Evolutionary conservation across 257 asterid genomes (phyloP).

Genomic region (Striga asiatica): DNA sequence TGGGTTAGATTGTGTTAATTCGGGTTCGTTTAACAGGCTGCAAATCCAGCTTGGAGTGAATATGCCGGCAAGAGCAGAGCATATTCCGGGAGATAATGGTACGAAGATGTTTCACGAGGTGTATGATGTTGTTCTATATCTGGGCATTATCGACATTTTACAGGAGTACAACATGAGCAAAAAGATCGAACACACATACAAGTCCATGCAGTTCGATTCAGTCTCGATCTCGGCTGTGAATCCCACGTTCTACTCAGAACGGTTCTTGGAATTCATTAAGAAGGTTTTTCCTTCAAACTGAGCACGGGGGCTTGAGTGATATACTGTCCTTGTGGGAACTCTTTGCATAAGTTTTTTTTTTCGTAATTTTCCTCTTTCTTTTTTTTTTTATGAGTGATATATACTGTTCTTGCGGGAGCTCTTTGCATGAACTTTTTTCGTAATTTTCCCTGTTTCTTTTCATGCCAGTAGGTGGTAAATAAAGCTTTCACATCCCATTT

Average conservation of each 20-base stretch:
- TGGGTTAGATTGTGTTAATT: not conserved
- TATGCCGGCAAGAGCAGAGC: constrained; percentile 98
- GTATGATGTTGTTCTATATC: constrained; percentile 78
- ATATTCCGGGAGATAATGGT: constrained; percentile 28
- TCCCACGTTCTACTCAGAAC: constrained; percentile 75
- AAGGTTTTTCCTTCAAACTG: constrained; percentile 66
- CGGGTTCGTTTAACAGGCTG: constrained; percentile 36
- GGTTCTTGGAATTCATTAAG: constrained; percentile 73
- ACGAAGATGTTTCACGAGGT: constrained; percentile 62
- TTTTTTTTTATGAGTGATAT: too few relatives aligned
- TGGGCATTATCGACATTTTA: constrained; percentile 89
- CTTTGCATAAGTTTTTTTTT: too few relatives aligned
- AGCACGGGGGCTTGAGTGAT: not conserved
- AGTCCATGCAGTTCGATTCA: constrained; percentile 76
- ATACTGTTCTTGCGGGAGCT: too few relatives aligned
- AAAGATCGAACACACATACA: constrained; percentile 82
- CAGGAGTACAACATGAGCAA: constrained; percentile 86
- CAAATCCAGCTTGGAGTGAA: constrained; percentile 97
- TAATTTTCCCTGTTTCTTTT: too few relatives aligned
- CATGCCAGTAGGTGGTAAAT: too few relatives aligned
- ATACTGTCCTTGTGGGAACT: not conserved
- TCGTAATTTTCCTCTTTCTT: too few relatives aligned
- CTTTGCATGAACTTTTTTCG: too few relatives aligned
- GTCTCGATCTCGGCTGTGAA: constrained; percentile 82
- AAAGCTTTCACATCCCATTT: too few relatives aligned